These are phyloP conservation scores for Stagonosporopsis cucurbitacearum DNA, from an alignment of 2,329 filamentous ascomycete species.

Conservation along the genomic window DNA sequence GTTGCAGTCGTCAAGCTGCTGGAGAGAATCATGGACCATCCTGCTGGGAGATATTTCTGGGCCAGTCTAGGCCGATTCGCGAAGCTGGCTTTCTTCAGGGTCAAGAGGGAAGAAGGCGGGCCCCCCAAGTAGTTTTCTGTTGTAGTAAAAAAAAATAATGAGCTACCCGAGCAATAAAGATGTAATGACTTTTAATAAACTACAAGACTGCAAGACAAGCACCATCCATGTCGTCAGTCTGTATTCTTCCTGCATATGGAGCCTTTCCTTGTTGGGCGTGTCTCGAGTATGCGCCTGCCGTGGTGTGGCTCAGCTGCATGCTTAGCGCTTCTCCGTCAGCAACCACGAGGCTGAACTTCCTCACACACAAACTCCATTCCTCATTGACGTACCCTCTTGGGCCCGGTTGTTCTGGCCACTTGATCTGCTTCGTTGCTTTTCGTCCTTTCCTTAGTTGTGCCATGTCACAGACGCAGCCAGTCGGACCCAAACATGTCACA, in stretches of 20 bases:
- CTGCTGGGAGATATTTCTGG: conserved; percentile 95
- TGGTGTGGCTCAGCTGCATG: neutral
- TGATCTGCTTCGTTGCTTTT: neutral
- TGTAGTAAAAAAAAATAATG: neutral
- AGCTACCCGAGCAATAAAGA: too few relatives aligned
- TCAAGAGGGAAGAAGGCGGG: conserved; percentile 66
- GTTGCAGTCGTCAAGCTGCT: conserved; percentile 78
- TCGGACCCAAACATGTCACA: too few relatives aligned
- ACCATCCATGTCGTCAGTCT: neutral
- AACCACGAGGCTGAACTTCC: neutral
- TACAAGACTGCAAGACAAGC: neutral
- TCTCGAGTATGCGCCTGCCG: neutral
- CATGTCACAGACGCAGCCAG: too few relatives aligned
- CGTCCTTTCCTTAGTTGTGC: neutral
- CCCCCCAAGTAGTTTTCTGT: neutral
- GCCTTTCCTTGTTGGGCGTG: neutral
- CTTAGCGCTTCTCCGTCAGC: neutral
- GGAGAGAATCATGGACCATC: conserved; percentile 82
- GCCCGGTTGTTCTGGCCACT: too few relatives aligned
- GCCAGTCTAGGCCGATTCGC: conserved; percentile 83
- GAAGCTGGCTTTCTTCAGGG: conserved; percentile 81
- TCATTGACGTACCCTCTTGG: neutral
- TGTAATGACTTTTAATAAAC: neutral
- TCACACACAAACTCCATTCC: neutral
- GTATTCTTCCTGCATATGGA: neutral